Base-by-base conservation (phyloP, 306 rosid species). In the Quercus agrifolia region DNA sequence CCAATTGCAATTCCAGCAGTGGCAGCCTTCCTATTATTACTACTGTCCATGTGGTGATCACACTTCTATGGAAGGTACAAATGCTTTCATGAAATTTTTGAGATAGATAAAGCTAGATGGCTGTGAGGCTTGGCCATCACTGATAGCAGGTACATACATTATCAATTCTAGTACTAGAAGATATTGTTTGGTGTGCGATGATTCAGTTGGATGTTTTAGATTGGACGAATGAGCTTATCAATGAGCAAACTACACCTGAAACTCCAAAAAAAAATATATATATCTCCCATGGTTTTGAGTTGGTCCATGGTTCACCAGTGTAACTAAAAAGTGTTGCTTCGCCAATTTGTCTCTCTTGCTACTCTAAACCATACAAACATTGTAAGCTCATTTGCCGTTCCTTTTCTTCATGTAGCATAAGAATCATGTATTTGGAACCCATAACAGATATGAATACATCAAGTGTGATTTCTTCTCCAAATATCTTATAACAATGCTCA, bases 31-130 rank as follows among this genome's bases (percentile, higher is more conserved):
- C 56, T 83, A 70, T 55, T 87, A 67, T 56, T 86, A 78, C 8
- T 81, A 57, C 66, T 87, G 86, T 78, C 78, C 74, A 58, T 81
- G 59, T 86, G 80, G 74, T 78, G 86, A 33, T 77, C 73, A 68
- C 64, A 18, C 30, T 71, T 54, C 74, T 80, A 68, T 68, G 25
- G 25, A 17, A 13, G 49, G 14, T 41, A 67, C 18, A 3, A 11
- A 68, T n/a, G 51, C 51, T 30, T 4, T 68, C 52, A 6, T 8
- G 52, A 68, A 2, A 68, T 18, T 68, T 35, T 18, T 33, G 41
- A 35, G 49, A 46, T 5, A 6, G 71, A 33, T 18, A 44, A 31
- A 31, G 13, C 49, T 8, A 31, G 23, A 17, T 31, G 71, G 49
- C 18, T 4, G 17, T 66, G 71, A 66, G 71, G n/a, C 71, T 30